Percentiles rank a stretch among this genome's conserved stretches.
phyloP scores from a whole-genome alignment of 2,329 filamentous ascomycete species.

The Zalaria sp. region DNA sequence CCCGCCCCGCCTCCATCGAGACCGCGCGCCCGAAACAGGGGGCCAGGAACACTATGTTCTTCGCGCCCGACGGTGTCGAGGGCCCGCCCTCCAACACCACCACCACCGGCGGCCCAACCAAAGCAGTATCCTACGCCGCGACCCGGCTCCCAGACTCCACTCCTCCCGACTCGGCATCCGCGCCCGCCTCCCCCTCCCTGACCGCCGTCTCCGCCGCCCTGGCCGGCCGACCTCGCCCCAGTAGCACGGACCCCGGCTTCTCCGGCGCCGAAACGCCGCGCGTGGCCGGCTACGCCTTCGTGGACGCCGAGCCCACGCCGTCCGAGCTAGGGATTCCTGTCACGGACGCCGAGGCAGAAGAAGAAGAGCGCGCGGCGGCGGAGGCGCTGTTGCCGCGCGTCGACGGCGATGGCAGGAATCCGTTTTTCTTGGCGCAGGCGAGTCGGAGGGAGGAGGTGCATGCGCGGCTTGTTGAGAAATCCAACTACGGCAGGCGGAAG shows the following conservation, averaged over 20 bases:
- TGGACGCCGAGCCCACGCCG: slow-evolving; percentile 59
- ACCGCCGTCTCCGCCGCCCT: slow-evolving; percentile 78
- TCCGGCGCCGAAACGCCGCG: slow-evolving; percentile 67
- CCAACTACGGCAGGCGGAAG: slow-evolving; percentile 56
- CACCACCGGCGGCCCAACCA: slow-evolving; percentile 54
- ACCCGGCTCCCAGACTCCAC: slow-evolving; percentile 52
- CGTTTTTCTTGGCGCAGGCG: slow-evolving; percentile 65
- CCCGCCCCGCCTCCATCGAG: slow-evolving; percentile 63
- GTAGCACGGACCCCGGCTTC: slow-evolving; percentile 27
- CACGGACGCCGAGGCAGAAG: slow-evolving; percentile 18
- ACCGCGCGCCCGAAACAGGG: slow-evolving; percentile 47
- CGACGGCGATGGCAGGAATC: slow-evolving; percentile 48
- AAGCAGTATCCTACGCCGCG: slow-evolving; percentile 66
- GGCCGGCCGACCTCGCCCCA: slow-evolving; percentile 50
- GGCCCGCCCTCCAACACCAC: slow-evolving; percentile 20
- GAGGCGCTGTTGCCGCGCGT: slow-evolving; percentile 29
- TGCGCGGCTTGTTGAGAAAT: slow-evolving; percentile 73
- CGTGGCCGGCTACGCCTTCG: slow-evolving; percentile 88
- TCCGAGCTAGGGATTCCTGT: slow-evolving; percentile 33
- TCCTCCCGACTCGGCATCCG: slow-evolving; percentile 10
- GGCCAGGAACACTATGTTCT: slow-evolving; percentile 81
- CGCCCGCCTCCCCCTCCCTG: slow-evolving; percentile 64
- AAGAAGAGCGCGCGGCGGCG: slow-evolving; percentile 20
- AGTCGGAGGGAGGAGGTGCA: slow-evolving; percentile 69
- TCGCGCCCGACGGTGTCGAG: slow-evolving; percentile 52